These are phyloP conservation scores for Camellia granthamiana DNA, from an alignment of 148 eudicot genomes.

Conservation along the genomic window DNA sequence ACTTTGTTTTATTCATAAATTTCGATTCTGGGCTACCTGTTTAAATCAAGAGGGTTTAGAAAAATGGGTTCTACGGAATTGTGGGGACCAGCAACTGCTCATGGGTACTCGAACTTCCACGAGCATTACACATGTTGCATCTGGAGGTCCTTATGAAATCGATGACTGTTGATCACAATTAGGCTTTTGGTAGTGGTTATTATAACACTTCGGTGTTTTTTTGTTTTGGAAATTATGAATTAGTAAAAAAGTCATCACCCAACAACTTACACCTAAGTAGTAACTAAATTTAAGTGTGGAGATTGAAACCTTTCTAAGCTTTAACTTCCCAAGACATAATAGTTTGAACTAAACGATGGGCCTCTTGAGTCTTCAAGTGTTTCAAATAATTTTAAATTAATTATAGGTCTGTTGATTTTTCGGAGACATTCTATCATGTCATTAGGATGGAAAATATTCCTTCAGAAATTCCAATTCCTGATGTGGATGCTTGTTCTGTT, in stretches of 20 bases:
- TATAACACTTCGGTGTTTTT: no score
- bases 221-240: neutral
- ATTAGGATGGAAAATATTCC: neutral
- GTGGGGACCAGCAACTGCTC: neutral
- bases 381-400: neutral
- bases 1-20: neutral
- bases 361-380: neutral
- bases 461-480: neutral
- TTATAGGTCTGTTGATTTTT: neutral
- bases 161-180: no score
- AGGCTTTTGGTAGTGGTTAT: no score
- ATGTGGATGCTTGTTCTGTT: conserved; percentile 1
- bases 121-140: no score
- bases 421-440: neutral
- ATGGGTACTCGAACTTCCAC: no score
- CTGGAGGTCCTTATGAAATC: no score
- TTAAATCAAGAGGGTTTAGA: neutral
- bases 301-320: neutral
- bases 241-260: neutral
- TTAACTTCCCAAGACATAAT: neutral
- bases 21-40: neutral
- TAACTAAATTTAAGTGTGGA: neutral
- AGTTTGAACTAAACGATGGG: neutral
- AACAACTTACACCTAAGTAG: neutral
- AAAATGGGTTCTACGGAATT: neutral